Conservation (phyloP, 768 basidiomycete species). For the Podaxis carcinomalis region DNA sequence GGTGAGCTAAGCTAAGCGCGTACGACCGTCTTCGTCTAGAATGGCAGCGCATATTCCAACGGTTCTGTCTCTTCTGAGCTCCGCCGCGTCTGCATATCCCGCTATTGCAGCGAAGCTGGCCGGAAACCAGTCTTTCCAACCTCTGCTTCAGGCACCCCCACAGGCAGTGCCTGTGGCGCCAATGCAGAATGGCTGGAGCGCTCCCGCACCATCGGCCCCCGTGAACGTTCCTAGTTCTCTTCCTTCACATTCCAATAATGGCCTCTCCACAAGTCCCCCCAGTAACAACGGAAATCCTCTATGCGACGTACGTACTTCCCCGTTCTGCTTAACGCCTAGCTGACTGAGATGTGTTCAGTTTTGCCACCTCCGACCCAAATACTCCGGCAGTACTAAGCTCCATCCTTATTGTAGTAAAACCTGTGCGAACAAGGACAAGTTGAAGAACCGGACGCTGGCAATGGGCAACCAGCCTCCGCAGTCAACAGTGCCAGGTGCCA, state of each 20-base stretch:
- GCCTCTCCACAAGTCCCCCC: slow-evolving; percentile 22
- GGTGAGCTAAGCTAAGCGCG: slow-evolving; percentile 17
- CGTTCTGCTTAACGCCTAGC: slow-evolving; percentile 3
- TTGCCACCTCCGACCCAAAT: slow-evolving; percentile 53
- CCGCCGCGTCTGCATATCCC: slow-evolving; percentile 19
- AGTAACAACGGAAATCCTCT: slow-evolving; percentile 29
- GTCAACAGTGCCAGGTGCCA: slow-evolving; percentile 7
- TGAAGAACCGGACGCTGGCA: slow-evolving; percentile 13
- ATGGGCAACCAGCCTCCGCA: slow-evolving; percentile 3
- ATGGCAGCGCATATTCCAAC: slow-evolving; percentile 44
- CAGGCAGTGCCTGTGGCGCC: slow-evolving; percentile 23
- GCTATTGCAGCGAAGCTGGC: slow-evolving; percentile 20
- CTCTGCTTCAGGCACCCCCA: slow-evolving; percentile 15
- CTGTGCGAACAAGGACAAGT: slow-evolving; percentile 45
- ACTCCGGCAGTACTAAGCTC: slow-evolving; percentile 48
- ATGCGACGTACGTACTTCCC: slow-evolving; percentile 43
- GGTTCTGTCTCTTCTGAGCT: slow-evolving; percentile 36
- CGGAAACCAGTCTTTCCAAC: slow-evolving; percentile 23
- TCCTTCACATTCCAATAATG: slow-evolving; percentile 22
- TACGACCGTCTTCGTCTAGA: slow-evolving; percentile 1
- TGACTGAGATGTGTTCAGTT: slow-evolving; percentile 29
- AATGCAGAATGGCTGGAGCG: slow-evolving; percentile 17
- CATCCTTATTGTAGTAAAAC: slow-evolving; percentile 59
- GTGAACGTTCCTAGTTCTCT: slow-evolving; percentile 24
- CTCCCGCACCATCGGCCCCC: slow-evolving; percentile 27